A percentile compares a stretch with the other conserved stretches of the same genome.
phyloP scores from a whole-genome alignment of 768 basidiomycete species.

The Termitomyces sp. region DNA sequence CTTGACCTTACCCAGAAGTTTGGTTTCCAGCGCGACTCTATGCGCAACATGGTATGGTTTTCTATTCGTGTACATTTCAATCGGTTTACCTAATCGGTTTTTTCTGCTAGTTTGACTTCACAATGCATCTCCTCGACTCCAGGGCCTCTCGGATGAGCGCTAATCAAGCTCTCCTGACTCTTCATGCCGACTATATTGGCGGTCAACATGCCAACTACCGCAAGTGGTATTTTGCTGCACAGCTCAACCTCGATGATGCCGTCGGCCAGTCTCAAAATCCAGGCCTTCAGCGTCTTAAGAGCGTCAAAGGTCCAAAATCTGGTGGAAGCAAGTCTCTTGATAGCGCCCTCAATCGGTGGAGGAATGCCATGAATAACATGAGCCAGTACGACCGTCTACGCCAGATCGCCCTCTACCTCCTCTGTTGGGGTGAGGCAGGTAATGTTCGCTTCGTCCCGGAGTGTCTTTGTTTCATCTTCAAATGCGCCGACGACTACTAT shows the following conservation, averaged over 20 bases:
- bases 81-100: slow-evolving; percentile 14
- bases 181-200: slow-evolving; percentile 99
- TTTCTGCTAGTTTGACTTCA: slow-evolving; percentile 79
- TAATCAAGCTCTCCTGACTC: slow-evolving; percentile 90
- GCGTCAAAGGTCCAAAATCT: slow-evolving; percentile 63
- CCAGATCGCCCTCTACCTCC: slow-evolving; percentile 91
- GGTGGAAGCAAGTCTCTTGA: slow-evolving; percentile 77
- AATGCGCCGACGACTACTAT: slow-evolving; percentile 99
- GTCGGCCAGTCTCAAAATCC: slow-evolving; percentile 95
- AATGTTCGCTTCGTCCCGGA: slow-evolving; percentile 98
- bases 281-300: slow-evolving; percentile 84
- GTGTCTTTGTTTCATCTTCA: slow-evolving; percentile 98
- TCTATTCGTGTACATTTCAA: slow-evolving; percentile 2
- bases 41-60: slow-evolving; percentile 82
- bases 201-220: slow-evolving; percentile 99
- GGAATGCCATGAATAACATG: slow-evolving; percentile 99
- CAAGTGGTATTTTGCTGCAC: slow-evolving; percentile 99
- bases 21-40: slow-evolving; percentile 94
- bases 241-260: slow-evolving; percentile 98
- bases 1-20: slow-evolving; percentile 98
- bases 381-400: slow-evolving; percentile 97
- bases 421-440: slow-evolving; percentile 98
- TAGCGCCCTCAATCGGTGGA: slow-evolving; percentile 91
- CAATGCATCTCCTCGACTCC: slow-evolving; percentile 97
- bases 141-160: slow-evolving; percentile 98